Base-by-base conservation (phyloP, 108 stramenopile species). In the Pseudonitzschia multiseries region DNA sequence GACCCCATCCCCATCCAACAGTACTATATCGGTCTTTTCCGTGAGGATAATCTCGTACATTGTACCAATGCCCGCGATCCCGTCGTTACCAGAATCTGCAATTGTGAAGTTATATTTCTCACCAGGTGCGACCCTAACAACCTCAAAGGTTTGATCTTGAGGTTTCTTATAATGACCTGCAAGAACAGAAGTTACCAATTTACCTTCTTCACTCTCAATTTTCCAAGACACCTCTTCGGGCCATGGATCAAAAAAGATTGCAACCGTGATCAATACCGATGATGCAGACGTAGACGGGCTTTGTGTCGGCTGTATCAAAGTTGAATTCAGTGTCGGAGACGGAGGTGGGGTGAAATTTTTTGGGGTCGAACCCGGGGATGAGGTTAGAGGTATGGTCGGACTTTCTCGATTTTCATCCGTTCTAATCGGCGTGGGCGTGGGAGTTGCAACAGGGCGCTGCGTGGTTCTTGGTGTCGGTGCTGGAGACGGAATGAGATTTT, bases 211-310 rank as follows among this genome's bases (percentile, higher is more conserved):
- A 5, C 26, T 48, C 43, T 67, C 46, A 22, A 67, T 67, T 24
- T 44, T 67, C 66, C 66, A 67, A 0, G 66, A 67, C 27, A 50
- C 46, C 48, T 67, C 66, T 29, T 67, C 43, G 8, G 66, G 66
- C 66, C 66, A 67, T 44, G 66, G 66, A 48, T 67, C 66, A 50
- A 48, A 67, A 22, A 43, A 67, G 24, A 67, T 67, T 9, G 66
- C 43, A 65, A 67, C 8, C 36, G 66, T 67, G 9, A 67, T 29
- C 27, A 0, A 48, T 26, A 67, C 61, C 15, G 29, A 31, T 28
- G 57, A 59, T 59, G 15, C 24, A 27, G 57, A 59, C n/a, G 15
- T 3, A 59, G 57, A 59, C 36, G 46, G 46, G 18, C 13, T 48
- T 18, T 3, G 17, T 48, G 18, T 48, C 9, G 46, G 36, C n/a